These are phyloP conservation scores for Penicillium herquei DNA, from an alignment of 495 filamentous ascomycete genomes.

Conservation along the genomic window DNA sequence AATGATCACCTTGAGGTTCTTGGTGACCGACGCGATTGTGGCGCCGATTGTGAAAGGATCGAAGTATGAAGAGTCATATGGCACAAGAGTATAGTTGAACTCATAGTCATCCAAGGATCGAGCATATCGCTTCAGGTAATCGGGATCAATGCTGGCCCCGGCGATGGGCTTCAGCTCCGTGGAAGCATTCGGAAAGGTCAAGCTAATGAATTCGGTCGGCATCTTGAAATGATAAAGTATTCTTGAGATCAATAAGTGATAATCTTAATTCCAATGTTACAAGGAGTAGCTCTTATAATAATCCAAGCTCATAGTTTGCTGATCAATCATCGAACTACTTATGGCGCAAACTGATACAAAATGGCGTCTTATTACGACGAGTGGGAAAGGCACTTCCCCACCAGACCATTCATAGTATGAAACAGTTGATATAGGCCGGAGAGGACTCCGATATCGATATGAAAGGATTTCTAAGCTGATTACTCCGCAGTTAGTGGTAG, in stretches of 20 bases:
- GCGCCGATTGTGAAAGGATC: conserved; percentile 53
- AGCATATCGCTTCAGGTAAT: conserved; percentile 48
- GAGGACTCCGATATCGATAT: too few species aligned
- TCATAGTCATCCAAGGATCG: conserved; percentile 50
- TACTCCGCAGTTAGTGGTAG: neutral
- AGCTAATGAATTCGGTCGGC: conserved; percentile 55
- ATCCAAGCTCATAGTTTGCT: neutral
- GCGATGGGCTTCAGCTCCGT: conserved; percentile 51
- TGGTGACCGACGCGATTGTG: conserved; percentile 50
- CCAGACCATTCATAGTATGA: neutral
- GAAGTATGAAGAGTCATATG: conserved; percentile 49
- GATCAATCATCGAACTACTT: neutral
- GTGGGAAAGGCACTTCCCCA: neutral
- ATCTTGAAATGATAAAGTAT: conserved; percentile 23
- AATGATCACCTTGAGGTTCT: conserved; percentile 55
- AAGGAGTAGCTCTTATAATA: neutral
- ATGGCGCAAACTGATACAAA: neutral
- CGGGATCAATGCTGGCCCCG: conserved; percentile 43
- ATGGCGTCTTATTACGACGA: conserved; percentile 1
- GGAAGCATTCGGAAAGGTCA: conserved; percentile 49
- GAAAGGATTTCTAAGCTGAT: too few species aligned
- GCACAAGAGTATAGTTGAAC: conserved; percentile 55
- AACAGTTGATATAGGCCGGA: too few species aligned
- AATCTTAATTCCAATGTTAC: too few species aligned
- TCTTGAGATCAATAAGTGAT: too few species aligned